Conservation (phyloP, 2,329 filamentous ascomycete genomes). For the Clarireedia sp. region DNA sequence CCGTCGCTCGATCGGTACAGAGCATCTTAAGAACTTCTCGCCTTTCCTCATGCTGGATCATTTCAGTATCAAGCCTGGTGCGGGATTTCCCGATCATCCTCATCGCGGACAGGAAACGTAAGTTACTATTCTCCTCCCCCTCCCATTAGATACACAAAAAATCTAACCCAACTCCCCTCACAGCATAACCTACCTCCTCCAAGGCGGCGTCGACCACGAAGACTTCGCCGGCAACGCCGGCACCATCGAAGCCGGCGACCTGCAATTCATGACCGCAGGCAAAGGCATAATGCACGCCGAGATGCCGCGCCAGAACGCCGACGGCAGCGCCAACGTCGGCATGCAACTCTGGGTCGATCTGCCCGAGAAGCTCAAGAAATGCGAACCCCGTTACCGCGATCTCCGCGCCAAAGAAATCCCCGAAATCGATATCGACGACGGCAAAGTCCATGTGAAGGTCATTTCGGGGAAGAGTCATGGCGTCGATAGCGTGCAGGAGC, state of each 20-base stretch:
- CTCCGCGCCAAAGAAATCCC: constrained; percentile 75
- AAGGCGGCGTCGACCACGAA: constrained; percentile 81
- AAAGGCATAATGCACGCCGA: constrained; percentile 89
- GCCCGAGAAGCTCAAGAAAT: constrained; percentile 70
- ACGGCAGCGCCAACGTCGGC: constrained; percentile 72
- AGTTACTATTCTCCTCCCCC: background rate
- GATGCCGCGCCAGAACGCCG: constrained; percentile 75
- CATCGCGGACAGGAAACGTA: constrained; percentile 43
- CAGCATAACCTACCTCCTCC: constrained; percentile 76
- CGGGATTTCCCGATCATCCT: constrained; percentile 87
- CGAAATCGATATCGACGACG: constrained; percentile 58
- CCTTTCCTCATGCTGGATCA: constrained; percentile 97
- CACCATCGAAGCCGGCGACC: constrained; percentile 76
- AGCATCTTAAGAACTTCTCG: constrained; percentile 74
- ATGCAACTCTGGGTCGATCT: constrained; percentile 96
- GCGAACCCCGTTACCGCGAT: constrained; percentile 89
- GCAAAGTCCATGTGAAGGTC: constrained; percentile 74
- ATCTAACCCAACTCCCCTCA: background rate
- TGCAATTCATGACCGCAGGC: constrained; percentile 98
- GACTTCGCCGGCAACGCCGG: constrained; percentile 83
- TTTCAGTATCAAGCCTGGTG: constrained; percentile 70
- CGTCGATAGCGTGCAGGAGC: constrained; percentile 77
- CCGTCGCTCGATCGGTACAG: constrained; percentile 78
- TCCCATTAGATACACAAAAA: background rate
- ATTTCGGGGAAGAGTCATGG: constrained; percentile 81